These are phyloP conservation scores for Tetrapyrgos nigripes DNA, from an alignment of 1,284 basidiomycete genomes.

Conservation along the genomic window DNA sequence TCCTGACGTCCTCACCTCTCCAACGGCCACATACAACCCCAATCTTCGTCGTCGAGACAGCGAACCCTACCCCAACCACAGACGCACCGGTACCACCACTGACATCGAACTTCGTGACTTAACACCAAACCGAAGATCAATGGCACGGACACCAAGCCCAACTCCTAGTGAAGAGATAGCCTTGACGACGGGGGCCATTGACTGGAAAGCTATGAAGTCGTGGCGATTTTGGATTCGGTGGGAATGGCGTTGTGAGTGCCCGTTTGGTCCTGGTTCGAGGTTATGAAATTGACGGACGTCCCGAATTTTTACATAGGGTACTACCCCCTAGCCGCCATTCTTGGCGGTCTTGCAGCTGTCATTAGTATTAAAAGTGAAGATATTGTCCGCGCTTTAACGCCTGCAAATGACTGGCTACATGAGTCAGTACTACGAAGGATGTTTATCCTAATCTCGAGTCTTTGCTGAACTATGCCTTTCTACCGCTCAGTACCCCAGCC, in stretches of 20 bases:
- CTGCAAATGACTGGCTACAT: conserved; percentile 1
- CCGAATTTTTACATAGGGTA: conserved; percentile 52
- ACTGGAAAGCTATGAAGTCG: no score
- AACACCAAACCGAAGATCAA: no score
- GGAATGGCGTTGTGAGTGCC: conserved; percentile 53
- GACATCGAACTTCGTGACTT: no score
- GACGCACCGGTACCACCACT: no score
- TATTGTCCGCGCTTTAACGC: conserved; percentile 1
- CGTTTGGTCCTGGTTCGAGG: conserved; percentile 42
- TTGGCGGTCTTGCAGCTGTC: conserved; percentile 17
- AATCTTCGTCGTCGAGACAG: no score
- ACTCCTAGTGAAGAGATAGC: conserved; percentile 62
- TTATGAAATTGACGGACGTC: not conserved
- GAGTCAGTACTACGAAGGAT: no score
- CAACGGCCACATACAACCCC: no score
- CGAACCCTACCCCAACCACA: no score
- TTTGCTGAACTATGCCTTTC: not conserved
- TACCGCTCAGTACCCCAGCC: not conserved
- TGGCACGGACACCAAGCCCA: conserved; percentile 57
- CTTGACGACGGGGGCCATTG: conserved; percentile 47
- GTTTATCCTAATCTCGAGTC: not conserved
- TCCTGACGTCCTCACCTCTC: no score
- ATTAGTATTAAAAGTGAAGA: not conserved
- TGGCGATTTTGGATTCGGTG: no score
- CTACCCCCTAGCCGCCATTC: conserved; percentile 45